Conservation (phyloP, 345 rosid genomes). For the Rhizophora apiculata region DNA sequence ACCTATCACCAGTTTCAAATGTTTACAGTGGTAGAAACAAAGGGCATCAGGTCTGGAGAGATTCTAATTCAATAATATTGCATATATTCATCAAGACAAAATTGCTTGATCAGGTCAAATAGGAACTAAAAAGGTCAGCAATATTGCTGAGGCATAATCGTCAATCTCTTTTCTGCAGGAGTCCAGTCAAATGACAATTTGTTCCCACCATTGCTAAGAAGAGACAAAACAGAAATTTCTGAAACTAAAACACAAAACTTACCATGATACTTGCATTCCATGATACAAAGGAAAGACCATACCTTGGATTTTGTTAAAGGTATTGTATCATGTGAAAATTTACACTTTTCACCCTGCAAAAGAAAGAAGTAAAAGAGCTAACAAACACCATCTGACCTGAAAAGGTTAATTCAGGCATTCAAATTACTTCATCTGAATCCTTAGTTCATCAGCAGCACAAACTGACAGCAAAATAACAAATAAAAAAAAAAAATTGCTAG, state of each 20-base stretch:
- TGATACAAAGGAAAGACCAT: constrained; percentile 6
- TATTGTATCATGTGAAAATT: constrained; percentile 72
- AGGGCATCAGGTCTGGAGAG: too few species aligned
- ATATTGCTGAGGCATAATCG: too few species aligned
- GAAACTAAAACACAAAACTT: constrained; percentile 1
- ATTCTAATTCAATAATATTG: too few species aligned
- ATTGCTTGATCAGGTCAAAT: too few species aligned
- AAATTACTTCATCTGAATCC: too few species aligned
- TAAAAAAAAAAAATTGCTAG: not conserved
- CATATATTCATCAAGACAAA: too few species aligned
- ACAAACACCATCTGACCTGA: not conserved
- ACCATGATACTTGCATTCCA: not conserved
- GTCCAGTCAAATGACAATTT: not conserved
- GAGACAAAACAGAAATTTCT: not conserved
- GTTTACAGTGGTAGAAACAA: too few species aligned
- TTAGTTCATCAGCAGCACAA: not conserved
- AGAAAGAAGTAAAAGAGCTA: constrained; percentile 4
- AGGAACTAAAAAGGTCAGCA: too few species aligned
- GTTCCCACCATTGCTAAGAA: not conserved
- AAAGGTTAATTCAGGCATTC: not conserved
- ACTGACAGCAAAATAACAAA: not conserved
- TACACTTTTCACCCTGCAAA: constrained; percentile 77
- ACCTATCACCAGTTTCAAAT: too few species aligned
- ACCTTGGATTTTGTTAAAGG: constrained; percentile 85
- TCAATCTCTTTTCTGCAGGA: constrained; percentile 3